Evolutionary conservation across 2,329 filamentous ascomycete genomes (phyloP).

Genomic region (Aspergillus tubingensis): DNA sequence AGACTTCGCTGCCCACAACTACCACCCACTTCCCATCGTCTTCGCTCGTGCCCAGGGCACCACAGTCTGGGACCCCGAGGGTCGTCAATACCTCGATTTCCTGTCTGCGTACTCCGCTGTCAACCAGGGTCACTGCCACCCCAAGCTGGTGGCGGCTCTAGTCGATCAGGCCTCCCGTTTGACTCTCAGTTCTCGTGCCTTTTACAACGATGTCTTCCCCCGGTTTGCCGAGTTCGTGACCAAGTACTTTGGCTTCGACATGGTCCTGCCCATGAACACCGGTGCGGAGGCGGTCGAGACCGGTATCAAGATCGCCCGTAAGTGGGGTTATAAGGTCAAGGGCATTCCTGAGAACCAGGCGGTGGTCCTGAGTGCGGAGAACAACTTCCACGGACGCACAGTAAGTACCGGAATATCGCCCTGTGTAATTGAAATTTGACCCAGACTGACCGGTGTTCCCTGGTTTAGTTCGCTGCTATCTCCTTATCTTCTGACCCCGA

Average conservation of each 20-base stretch:
- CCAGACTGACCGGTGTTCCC: background rate
- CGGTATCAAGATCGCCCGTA: conserved; percentile 90
- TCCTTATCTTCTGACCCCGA: conserved; percentile 95
- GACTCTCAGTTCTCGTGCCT: conserved; percentile 90
- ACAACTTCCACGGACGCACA: conserved; percentile 97
- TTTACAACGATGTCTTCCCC: conserved; percentile 98
- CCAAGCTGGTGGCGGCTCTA: conserved; percentile 87
- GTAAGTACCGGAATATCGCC: conserved; percentile 54
- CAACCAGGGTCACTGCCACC: conserved; percentile 98
- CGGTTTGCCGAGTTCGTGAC: conserved; percentile 92
- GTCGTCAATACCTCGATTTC: conserved; percentile 94
- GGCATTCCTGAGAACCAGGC: conserved; percentile 82
- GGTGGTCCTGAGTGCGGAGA: conserved; percentile 76
- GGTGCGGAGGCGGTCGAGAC: conserved; percentile 96
- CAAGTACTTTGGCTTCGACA: conserved; percentile 88
- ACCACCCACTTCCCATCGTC: conserved; percentile 93
- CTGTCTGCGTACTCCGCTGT: conserved; percentile 97
- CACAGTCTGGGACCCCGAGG: conserved; percentile 96
- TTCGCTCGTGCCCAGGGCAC: conserved; percentile 83
- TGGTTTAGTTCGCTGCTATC: conserved; percentile 78
- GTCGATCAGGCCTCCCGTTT: conserved; percentile 85
- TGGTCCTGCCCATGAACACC: conserved; percentile 98
- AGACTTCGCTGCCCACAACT: conserved; percentile 93
- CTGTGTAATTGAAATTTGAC: background rate
- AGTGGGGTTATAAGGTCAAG: conserved; percentile 98